phyloP scores from a whole-genome alignment of 129 eudicot genomes.

The Flaveria brownii region DNA sequence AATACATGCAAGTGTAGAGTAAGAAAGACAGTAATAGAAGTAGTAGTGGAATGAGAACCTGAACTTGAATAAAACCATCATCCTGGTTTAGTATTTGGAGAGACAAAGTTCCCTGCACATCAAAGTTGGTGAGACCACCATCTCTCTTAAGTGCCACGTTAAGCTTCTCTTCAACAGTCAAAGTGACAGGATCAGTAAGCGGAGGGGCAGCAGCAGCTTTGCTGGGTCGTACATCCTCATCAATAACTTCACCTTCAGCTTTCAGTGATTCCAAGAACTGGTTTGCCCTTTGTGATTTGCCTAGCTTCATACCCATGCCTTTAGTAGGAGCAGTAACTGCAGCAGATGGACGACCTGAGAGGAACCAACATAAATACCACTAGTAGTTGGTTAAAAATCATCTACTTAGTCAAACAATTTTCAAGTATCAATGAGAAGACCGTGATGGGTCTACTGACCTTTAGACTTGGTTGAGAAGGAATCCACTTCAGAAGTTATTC shows the following conservation, averaged over 20 bases:
- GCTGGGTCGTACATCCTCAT: conserved; percentile 69
- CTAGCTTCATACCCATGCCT: conserved; percentile 93
- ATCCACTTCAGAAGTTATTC: conserved; percentile 64
- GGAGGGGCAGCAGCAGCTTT: conserved; percentile 62
- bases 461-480: conserved; percentile 71
- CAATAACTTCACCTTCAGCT: conserved; percentile 86
- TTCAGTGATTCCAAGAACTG: conserved; percentile 82
- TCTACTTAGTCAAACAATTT: conserved; percentile 2
- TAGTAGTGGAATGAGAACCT: conserved; percentile 46
- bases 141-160: conserved; percentile 68
- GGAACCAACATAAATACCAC: not conserved
- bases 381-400: not conserved
- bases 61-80: conserved; percentile 82
- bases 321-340: conserved; percentile 89
- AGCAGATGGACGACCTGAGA: conserved; percentile 69
- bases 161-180: conserved; percentile 75
- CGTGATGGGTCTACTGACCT: conserved; percentile 42
- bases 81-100: conserved; percentile 76
- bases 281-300: conserved; percentile 67
- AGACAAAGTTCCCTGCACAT: conserved; percentile 77
- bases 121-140: conserved; percentile 79
- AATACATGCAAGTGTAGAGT: not conserved
- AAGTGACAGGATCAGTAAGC: conserved; percentile 69
- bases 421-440: not conserved
- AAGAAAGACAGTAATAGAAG: not conserved